Percentiles rank a stretch among this genome's conserved stretches.
phyloP scores from a whole-genome alignment of 768 basidiomycete species.

The Tubosaeta sp. region DNA sequence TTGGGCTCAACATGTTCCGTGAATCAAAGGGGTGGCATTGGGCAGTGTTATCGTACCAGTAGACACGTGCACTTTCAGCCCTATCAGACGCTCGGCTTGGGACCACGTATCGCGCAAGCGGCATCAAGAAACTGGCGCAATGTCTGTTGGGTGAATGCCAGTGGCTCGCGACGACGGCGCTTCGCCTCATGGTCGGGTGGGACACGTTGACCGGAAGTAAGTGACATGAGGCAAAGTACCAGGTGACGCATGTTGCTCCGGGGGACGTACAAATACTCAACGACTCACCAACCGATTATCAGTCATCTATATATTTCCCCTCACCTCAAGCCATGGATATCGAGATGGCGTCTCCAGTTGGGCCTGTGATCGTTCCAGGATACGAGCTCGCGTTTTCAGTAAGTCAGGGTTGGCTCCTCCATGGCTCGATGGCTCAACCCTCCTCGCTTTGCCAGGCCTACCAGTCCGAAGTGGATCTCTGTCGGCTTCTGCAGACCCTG shows the following conservation, averaged over 20 bases:
- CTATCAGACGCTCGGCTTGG: too few species aligned
- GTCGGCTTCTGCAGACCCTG: slow-evolving; percentile 49
- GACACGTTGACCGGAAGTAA: slow-evolving; percentile 7
- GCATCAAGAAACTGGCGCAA: too few species aligned
- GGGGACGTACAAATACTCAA: slow-evolving; percentile 24
- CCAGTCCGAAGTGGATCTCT: slow-evolving; percentile 43
- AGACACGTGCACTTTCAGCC: not conserved
- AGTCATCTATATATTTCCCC: not conserved
- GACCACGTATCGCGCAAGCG: too few species aligned
- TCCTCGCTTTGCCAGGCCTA: slow-evolving; percentile 15
- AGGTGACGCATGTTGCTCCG: slow-evolving; percentile 23
- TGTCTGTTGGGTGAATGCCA: too few species aligned
- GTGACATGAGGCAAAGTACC: slow-evolving; percentile 28
- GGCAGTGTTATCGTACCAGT: not conserved
- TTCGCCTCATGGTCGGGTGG: slow-evolving; percentile 1
- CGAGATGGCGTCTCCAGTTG: slow-evolving; percentile 31
- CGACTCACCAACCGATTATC: slow-evolving; percentile 14
- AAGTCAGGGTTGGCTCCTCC: slow-evolving; percentile 1
- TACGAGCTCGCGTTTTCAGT: slow-evolving; percentile 23
- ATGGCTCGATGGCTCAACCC: slow-evolving; percentile 1
- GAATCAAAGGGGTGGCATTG: not conserved
- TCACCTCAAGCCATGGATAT: slow-evolving; percentile 18
- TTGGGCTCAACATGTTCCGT: not conserved
- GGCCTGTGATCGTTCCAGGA: slow-evolving; percentile 23
- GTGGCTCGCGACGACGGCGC: not conserved